Conservation (phyloP, 2,329 filamentous ascomycete genomes). For the Fulvia fulva region DNA sequence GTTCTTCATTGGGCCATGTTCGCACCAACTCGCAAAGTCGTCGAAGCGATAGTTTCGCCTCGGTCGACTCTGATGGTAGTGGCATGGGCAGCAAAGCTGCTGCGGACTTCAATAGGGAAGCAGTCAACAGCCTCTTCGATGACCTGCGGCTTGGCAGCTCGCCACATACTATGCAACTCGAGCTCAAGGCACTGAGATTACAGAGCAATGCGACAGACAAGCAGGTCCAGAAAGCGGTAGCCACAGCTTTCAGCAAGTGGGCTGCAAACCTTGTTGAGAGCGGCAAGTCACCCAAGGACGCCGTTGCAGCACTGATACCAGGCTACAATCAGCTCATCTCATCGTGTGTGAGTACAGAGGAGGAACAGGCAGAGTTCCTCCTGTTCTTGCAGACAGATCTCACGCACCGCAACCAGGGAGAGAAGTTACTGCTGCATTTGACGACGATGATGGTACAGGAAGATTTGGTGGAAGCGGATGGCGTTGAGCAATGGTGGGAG, state of each 20-base stretch:
- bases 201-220: constrained; percentile 84
- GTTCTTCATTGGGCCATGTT: constrained; percentile 43
- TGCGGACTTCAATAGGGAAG: constrained; percentile 78
- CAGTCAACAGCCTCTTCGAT: constrained; percentile 80
- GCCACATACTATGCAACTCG: constrained; percentile 83
- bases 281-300: constrained; percentile 35
- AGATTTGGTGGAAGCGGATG: constrained; percentile 85
- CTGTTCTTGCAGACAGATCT: constrained; percentile 78
- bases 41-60: constrained; percentile 34
- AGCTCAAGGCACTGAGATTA: constrained; percentile 90
- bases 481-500: constrained; percentile 83
- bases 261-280: constrained; percentile 65
- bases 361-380: constrained; percentile 76
- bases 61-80: constrained; percentile 61
- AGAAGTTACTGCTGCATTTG: constrained; percentile 68
- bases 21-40: constrained; percentile 22
- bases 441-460: constrained; percentile 80
- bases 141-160: constrained; percentile 65
- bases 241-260: constrained; percentile 77
- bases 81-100: constrained; percentile 40
- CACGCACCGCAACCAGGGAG: constrained; percentile 58
- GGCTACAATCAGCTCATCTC: constrained; percentile 59
- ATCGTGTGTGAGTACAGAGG: constrained; percentile 45
- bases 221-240: constrained; percentile 82
- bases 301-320: constrained; percentile 40